Evolutionary conservation across 2,329 filamentous ascomycete species (phyloP), one percentile per base, ranked within the genome.

Genomic region (Penicillium sclerotiorum): DNA sequence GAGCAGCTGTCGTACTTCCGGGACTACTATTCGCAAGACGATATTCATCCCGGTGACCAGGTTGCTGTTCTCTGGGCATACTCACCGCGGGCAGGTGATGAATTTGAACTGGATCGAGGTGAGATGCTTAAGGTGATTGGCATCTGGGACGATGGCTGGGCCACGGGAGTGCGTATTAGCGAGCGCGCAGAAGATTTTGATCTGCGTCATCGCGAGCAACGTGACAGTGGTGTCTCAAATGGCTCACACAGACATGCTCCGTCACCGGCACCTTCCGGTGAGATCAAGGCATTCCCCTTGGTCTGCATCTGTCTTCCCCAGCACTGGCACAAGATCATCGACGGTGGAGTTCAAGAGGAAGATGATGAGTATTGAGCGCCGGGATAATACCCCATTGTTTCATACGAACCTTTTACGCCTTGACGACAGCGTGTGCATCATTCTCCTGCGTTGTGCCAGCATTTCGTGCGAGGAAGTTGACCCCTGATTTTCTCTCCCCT

Each of bases 61-160:
- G 93, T 99, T 35, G 84, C 94, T 12, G 90, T 91, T 2, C 81
- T 99, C 12, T 99, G 94, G 94, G 93, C 94, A 2, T 99, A 99
- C 71, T 90, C 96, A 62, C 93, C 94, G 27, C 88, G 94, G 27
- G 94, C 94, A 4, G 84, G 86, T 23, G 94, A 99, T 64, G 94
- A 99, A 67, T 97, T 97, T 66, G 80, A 90, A 32, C 79, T 99
- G 30, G 94, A 97, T 64, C 85, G 94, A 50, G 94, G 94, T 46
- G 94, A 99, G 67, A 96, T 99, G 92, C 81, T 99, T 65, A 97
- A 96, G 75, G 87, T 99, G 12, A 88, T 97, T 25, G 94, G 94
- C 55, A 99, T 99, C 59, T 99, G 94, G 94, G 94, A 99, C 65
- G 94, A 99, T 69, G 94, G 94, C 39, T 99, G 94, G 94, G 94